phyloP scores from a whole-genome alignment of 202 grass and related monocot species.

The Saccharum hybrid region DNA sequence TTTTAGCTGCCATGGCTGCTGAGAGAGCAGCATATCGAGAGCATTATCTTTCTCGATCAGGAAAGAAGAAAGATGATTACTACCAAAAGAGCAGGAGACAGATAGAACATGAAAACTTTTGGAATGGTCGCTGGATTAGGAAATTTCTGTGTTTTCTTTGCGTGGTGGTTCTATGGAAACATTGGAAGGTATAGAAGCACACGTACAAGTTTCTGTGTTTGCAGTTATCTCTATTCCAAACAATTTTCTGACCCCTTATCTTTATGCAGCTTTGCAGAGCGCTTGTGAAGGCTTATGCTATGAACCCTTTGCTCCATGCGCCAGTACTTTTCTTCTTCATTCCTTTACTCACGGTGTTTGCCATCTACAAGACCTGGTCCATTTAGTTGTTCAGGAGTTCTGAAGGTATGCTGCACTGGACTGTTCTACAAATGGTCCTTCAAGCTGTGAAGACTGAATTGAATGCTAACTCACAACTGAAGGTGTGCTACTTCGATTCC shows the following conservation, averaged over 20 bases:
- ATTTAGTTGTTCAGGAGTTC: constrained; percentile 43
- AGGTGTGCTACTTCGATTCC: background rate
- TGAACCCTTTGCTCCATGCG: constrained; percentile 81
- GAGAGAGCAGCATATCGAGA: constrained; percentile 66
- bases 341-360: constrained; percentile 63
- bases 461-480: background rate
- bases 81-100: constrained; percentile 61
- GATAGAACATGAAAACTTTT: constrained; percentile 44
- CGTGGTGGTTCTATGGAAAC: constrained; percentile 71
- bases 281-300: constrained; percentile 85
- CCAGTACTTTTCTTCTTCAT: constrained; percentile 74
- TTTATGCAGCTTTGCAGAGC: constrained; percentile 76
- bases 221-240: background rate
- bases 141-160: constrained; percentile 71
- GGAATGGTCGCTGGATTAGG: constrained; percentile 71
- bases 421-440: background rate
- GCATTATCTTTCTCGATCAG: constrained; percentile 73
- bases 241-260: constrained; percentile 23
- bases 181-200: constrained; percentile 67
- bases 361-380: constrained; percentile 71
- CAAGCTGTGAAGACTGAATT: background rate
- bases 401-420: background rate
- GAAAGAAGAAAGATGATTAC: constrained; percentile 89
- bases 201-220: constrained; percentile 15
- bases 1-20: constrained; percentile 78